phyloP scores from a whole-genome alignment of 371 early-diverging fungal genomes.

The Lichtheimia ornata region DNA sequence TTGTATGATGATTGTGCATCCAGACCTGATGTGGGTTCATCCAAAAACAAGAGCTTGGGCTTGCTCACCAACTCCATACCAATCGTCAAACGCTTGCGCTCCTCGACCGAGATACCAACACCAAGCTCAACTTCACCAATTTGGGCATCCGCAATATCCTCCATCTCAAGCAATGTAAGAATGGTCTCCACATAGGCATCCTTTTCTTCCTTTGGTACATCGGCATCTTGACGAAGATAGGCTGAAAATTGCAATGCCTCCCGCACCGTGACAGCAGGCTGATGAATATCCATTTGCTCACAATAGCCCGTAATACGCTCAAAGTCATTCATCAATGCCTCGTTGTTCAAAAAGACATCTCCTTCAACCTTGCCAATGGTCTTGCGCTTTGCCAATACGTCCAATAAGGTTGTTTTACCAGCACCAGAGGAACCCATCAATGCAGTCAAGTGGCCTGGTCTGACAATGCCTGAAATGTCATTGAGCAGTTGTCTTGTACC shows the following conservation, averaged over 20 bases:
- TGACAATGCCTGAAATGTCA: slow-evolving; percentile 54
- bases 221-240: slow-evolving; percentile 59
- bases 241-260: slow-evolving; percentile 76
- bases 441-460: slow-evolving; percentile 73
- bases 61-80: slow-evolving; percentile 74
- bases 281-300: slow-evolving; percentile 82
- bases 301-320: slow-evolving; percentile 80
- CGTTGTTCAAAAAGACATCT: slow-evolving; percentile 59
- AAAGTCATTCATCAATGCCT: slow-evolving; percentile 49
- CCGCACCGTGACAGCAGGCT: slow-evolving; percentile 56
- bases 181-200: slow-evolving; percentile 66
- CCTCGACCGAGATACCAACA: slow-evolving; percentile 61
- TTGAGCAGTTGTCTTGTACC: slow-evolving; percentile 46
- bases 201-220: slow-evolving; percentile 56
- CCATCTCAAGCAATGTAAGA: slow-evolving; percentile 61
- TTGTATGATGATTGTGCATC: slow-evolving; percentile 72
- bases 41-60: slow-evolving; percentile 75
- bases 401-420: slow-evolving; percentile 86
- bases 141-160: slow-evolving; percentile 54
- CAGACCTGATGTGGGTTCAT: slow-evolving; percentile 82
- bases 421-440: slow-evolving; percentile 84
- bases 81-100: slow-evolving; percentile 70
- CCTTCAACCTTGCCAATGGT: slow-evolving; percentile 74
- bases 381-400: slow-evolving; percentile 77
- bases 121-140: slow-evolving; percentile 53